Percentiles rank a stretch among this genome's conserved stretches.
Conservation (phyloP, 1,139 yeast species). For the Suhomyces bolitotheri region DNA sequence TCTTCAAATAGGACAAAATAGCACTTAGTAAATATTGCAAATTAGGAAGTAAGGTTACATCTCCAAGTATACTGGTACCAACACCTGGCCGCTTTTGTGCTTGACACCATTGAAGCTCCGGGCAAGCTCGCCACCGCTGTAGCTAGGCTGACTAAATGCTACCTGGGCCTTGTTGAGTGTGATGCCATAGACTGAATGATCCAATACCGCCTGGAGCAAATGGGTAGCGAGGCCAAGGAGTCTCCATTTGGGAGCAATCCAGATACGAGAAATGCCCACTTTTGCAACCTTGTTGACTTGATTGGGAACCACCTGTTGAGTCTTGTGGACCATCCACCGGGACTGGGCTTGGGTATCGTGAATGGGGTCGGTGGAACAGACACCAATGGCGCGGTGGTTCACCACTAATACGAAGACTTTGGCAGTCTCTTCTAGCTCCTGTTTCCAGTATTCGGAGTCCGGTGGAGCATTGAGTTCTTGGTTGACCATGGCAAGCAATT, state of each 20-base stretch:
- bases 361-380: constrained; percentile 49
- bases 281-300: constrained; percentile 30
- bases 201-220: constrained; percentile 43
- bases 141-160: constrained; percentile 75
- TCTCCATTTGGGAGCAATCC: constrained; percentile 58
- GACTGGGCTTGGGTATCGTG: constrained; percentile 22
- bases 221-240: constrained; percentile 48
- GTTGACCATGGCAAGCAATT: constrained; percentile 52
- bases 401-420: constrained; percentile 50
- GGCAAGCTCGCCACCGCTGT: constrained; percentile 59
- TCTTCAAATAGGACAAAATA: background rate
- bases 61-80: constrained; percentile 54
- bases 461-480: constrained; percentile 58
- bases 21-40: background rate
- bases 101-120: constrained; percentile 47
- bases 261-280: constrained; percentile 66
- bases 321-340: constrained; percentile 50
- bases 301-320: constrained; percentile 37
- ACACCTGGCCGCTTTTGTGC: constrained; percentile 50
- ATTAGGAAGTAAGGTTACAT: background rate
- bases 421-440: constrained; percentile 24
- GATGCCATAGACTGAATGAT: constrained; percentile 54
- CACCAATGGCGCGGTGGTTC: constrained; percentile 49
- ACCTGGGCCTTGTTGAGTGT: constrained; percentile 40
- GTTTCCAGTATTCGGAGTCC: constrained; percentile 52